Conservation (phyloP, 2,329 filamentous ascomycete species). For the Thielaviopsis cerberus region DNA sequence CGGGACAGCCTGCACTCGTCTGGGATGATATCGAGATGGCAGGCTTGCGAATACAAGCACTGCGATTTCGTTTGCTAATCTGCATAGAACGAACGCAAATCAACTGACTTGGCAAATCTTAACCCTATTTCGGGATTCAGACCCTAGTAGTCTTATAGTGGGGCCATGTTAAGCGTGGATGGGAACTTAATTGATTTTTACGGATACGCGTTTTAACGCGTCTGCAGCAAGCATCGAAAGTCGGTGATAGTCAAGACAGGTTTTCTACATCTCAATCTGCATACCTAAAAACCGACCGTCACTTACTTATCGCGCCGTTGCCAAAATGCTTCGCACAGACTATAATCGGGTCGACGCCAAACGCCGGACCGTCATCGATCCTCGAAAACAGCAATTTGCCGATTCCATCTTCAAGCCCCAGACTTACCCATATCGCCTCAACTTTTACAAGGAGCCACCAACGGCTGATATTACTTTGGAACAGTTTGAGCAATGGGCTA, state of each 20-base stretch:
- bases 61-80: too few relatives aligned
- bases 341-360: slow-evolving; percentile 45
- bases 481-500: slow-evolving; percentile 97
- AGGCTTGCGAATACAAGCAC: not conserved
- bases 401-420: slow-evolving; percentile 56
- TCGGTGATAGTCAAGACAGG: too few relatives aligned
- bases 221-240: not conserved
- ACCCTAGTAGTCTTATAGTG: not conserved
- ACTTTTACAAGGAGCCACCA: slow-evolving; percentile 76
- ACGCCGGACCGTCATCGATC: slow-evolving; percentile 55
- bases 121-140: not conserved
- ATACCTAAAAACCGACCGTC: not conserved
- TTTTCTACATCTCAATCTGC: not conserved
- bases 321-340: slow-evolving; percentile 31
- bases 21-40: not conserved
- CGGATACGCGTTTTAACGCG: not conserved
- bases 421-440: slow-evolving; percentile 70
- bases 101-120: not conserved
- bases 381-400: slow-evolving; percentile 76
- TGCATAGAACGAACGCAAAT: too few relatives aligned
- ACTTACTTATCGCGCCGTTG: not conserved
- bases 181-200: not conserved
- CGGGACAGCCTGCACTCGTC: not conserved
- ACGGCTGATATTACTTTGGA: slow-evolving; percentile 90
- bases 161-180: not conserved